Base-by-base conservation (phyloP, 2,329 filamentous ascomycete genomes). In the Dryadomyces sulphureus region DNA sequence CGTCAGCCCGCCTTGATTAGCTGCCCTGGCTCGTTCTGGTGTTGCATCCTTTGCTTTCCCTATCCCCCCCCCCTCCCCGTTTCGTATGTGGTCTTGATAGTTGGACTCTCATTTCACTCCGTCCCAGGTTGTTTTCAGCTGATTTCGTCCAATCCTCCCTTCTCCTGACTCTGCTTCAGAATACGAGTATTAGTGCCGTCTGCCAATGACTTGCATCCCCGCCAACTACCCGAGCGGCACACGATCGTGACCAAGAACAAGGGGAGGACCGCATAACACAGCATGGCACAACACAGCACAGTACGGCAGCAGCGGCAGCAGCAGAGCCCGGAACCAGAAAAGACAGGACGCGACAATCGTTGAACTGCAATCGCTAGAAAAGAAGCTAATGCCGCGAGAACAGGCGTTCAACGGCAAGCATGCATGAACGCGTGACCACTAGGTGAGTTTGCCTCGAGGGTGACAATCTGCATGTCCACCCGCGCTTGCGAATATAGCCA, bases 341-440 rank as follows among this genome's bases (percentile, higher is more conserved):
- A 41, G 27, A 32, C 27, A n/a, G n/a, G n/a, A n/a, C 27, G 16
- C 27, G 21, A 30, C 11, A 21, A 32, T 5, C 24, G 21, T 30
- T 32, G 27, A 27, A 41, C 24, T 30, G 25, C n/a, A 41, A 41
- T 25, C 21, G 21, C 22, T 22, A 11, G 8, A 30, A 19, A 20
- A 19, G 25, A 32, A 27, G 40, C n/a, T 21, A 30, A 17, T 12
- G 24, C 25, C 17, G 9, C n/a, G 25, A 27, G 25, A 19, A 36
- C 17, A 24, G 38, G 20, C 38, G 43, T 48, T 45, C 38, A 45
- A 42, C 41, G 48, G 48, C 48, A 46, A 48, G 43, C 57, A 66
- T 68, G 66, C 66, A 69, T 60, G 64, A 60, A 61, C 65, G 65
- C 62, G 65, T 67, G 63, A 62, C 60, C 57, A 59, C 55, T 58